Evolutionary conservation across 139 green algal genomes (phyloP).

Genomic region (Chlamydomonas eustigma): DNA sequence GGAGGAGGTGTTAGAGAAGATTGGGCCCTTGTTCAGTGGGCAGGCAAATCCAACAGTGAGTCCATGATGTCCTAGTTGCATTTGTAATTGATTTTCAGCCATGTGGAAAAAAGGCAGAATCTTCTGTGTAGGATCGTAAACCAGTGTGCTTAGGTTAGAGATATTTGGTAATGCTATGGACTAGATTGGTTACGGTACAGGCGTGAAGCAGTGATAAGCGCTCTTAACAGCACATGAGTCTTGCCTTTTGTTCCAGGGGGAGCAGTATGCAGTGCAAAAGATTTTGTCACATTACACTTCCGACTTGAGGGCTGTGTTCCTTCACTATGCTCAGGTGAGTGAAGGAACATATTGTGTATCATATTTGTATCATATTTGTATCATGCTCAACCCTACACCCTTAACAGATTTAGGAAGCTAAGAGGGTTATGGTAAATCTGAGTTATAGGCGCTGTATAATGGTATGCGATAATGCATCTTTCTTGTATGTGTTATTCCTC

Average conservation of each 20-base stretch:
- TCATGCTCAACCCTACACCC: background rate
- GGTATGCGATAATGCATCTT: too few relatives aligned
- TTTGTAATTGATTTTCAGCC: background rate
- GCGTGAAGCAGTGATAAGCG: too few relatives aligned
- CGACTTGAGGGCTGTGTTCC: constrained; percentile 53
- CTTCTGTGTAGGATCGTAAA: too few relatives aligned
- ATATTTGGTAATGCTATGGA: too few relatives aligned
- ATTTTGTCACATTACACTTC: constrained; percentile 45
- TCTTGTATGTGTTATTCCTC: too few relatives aligned
- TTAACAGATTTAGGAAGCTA: too few relatives aligned
- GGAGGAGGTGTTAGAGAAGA: constrained; percentile 22
- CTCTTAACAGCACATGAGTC: background rate
- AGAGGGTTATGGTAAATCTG: too few relatives aligned
- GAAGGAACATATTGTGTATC: background rate
- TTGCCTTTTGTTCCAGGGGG: constrained; percentile 20
- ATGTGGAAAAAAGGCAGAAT: background rate
- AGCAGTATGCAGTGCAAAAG: constrained; percentile 54
- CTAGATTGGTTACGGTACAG: too few relatives aligned
- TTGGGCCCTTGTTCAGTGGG: constrained; percentile 32
- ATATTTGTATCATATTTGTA: background rate
- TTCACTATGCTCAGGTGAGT: constrained; percentile 55
- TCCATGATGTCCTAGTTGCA: background rate
- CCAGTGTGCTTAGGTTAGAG: too few relatives aligned
- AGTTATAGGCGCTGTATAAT: too few relatives aligned
- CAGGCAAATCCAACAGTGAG: constrained; percentile 15